phyloP scores from a whole-genome alignment of 768 basidiomycete species.

The Leccinum pellstonianum region DNA sequence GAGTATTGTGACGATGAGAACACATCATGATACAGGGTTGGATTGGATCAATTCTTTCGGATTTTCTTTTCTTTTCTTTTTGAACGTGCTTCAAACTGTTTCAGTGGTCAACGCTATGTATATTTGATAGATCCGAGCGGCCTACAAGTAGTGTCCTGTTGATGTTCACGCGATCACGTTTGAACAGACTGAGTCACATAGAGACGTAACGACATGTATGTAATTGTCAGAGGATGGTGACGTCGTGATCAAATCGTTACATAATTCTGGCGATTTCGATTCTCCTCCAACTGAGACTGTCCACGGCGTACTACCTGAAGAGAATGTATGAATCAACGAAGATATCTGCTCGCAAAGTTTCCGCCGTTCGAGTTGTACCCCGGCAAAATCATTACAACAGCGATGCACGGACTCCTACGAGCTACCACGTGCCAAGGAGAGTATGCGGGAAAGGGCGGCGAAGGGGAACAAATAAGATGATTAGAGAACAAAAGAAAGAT shows the following conservation, averaged over 20 bases:
- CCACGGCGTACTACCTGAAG: background rate
- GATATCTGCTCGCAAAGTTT: background rate
- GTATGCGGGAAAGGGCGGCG: constrained; percentile 7
- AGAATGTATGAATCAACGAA: background rate
- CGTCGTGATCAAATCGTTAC: background rate
- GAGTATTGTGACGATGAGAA: background rate
- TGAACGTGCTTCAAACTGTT: background rate
- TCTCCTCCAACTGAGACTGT: background rate
- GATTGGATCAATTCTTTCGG: background rate
- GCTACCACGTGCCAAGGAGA: background rate
- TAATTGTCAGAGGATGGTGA: background rate
- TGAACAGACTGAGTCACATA: background rate
- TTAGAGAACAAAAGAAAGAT: constrained; percentile 1
- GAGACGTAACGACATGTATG: background rate
- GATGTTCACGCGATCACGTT: background rate
- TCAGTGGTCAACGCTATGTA: background rate
- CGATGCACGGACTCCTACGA: constrained; percentile 5
- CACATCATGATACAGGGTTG: background rate
- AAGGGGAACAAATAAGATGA: constrained; percentile 1
- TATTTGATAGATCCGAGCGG: background rate
- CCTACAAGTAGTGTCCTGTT: background rate
- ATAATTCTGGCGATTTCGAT: background rate
- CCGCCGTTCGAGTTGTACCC: background rate
- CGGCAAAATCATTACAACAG: constrained; percentile 1
- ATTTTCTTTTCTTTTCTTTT: background rate